Conservation (phyloP, 768 basidiomycete species). For the Leucocoprinus birnbaumii region DNA sequence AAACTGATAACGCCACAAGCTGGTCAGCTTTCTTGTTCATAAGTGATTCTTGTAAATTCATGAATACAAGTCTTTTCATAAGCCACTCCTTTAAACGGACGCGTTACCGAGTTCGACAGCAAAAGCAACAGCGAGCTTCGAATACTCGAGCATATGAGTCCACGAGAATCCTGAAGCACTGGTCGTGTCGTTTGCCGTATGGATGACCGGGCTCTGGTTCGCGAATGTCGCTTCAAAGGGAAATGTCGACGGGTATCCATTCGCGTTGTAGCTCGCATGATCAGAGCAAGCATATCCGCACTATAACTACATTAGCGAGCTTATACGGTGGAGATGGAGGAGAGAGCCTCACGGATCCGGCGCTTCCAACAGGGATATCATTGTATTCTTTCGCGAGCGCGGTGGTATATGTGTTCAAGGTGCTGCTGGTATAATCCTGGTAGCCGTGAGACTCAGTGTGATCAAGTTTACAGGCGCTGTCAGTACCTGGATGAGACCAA, state of each 20-base stretch:
- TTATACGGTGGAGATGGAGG: not conserved
- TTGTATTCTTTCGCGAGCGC: conserved; percentile 40
- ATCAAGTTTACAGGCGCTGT: not conserved
- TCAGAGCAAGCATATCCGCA: conserved; percentile 29
- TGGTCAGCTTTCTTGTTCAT: too few species aligned
- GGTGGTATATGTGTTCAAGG: conserved; percentile 40
- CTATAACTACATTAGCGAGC: conserved; percentile 9
- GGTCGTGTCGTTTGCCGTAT: conserved; percentile 29
- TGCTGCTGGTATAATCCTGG: conserved; percentile 27
- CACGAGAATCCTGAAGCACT: conserved; percentile 34
- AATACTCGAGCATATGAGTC: conserved; percentile 50
- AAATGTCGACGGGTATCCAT: conserved; percentile 42
- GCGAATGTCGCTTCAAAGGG: conserved; percentile 28
- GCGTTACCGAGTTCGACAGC: conserved; percentile 43
- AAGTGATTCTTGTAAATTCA: too few species aligned
- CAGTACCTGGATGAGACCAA: conserved; percentile 30
- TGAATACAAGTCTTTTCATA: too few species aligned
- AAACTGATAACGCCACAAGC: too few species aligned
- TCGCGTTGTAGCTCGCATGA: conserved; percentile 35
- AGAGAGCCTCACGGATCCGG: conserved; percentile 17
- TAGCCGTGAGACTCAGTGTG: conserved; percentile 22
- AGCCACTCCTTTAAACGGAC: not conserved
- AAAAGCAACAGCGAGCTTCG: conserved; percentile 55
- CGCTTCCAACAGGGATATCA: conserved; percentile 35
- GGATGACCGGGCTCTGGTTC: conserved; percentile 23